Percentiles rank a stretch among this genome's conserved stretches.
Evolutionary conservation across 1,139 yeast genomes (phyloP).

Genomic region (Yamadazyma friedrichii): DNA sequence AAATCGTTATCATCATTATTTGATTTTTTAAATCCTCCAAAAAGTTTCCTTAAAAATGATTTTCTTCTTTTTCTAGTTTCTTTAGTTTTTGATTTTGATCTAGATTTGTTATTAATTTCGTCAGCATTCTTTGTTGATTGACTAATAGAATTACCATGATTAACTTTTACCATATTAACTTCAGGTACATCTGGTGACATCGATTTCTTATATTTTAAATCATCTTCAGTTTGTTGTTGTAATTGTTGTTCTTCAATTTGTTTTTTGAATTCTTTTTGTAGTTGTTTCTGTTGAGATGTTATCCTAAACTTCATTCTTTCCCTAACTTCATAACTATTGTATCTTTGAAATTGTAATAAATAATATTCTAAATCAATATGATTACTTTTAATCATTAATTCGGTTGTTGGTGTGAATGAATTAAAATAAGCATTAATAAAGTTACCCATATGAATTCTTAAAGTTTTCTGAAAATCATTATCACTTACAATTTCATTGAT

Average conservation of each 20-base stretch:
- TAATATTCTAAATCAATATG: conserved; percentile 24
- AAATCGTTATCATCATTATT: background rate
- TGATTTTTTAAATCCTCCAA: conserved; percentile 14
- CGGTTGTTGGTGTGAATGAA: conserved; percentile 23
- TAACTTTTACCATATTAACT: conserved; percentile 4
- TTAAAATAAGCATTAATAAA: conserved; percentile 22
- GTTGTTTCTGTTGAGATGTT: conserved; percentile 5
- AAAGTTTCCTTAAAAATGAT: conserved; percentile 21
- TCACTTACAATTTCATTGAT: conserved; percentile 25
- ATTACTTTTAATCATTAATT: conserved; percentile 22
- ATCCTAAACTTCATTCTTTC: conserved; percentile 15
- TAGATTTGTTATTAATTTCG: background rate
- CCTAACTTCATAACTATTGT: conserved; percentile 14
- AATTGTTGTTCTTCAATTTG: background rate
- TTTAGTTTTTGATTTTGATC: background rate
- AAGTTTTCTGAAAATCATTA: conserved; percentile 20
- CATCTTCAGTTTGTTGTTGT: background rate
- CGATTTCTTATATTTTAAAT: background rate
- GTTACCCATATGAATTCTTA: conserved; percentile 19
- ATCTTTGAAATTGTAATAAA: conserved; percentile 13
- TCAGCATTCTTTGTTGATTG: background rate
- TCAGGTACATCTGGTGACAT: conserved; percentile 7
- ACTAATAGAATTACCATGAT: background rate
- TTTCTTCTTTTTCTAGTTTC: conserved; percentile 10
- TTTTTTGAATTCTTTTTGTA: conserved; percentile 3